Evolutionary conservation across 176 grass and related monocot species (phyloP).

Genomic region (Carex myosuroides): DNA sequence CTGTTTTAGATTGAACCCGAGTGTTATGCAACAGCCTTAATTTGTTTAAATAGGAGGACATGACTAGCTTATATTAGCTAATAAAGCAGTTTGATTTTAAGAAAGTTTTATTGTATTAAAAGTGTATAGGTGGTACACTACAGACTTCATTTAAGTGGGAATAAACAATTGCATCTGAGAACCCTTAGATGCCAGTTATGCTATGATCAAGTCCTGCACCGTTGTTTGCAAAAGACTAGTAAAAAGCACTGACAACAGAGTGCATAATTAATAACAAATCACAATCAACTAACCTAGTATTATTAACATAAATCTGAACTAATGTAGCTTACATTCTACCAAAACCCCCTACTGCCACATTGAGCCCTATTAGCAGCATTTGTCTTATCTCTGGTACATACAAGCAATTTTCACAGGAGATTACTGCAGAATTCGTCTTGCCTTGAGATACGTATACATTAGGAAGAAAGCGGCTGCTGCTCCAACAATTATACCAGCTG

Average conservation of each 20-base stretch:
- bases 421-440: slow-evolving; percentile 70
- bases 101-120: not conserved
- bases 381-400: not conserved
- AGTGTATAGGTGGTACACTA: not conserved
- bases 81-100: not conserved
- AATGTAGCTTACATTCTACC: not conserved
- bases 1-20: not conserved
- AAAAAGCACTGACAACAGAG: too few species aligned
- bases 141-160: not conserved
- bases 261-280: not conserved
- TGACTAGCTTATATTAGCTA: not conserved
- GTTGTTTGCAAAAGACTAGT: not conserved
- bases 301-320: not conserved
- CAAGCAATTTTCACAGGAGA: not conserved
- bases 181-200: not conserved
- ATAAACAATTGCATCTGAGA: not conserved
- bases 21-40: not conserved
- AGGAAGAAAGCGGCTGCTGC: slow-evolving; percentile 74
- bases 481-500: slow-evolving; percentile 77
- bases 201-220: not conserved
- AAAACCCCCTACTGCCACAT: not conserved
- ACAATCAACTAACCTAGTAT: not conserved
- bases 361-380: not conserved
- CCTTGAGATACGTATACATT: slow-evolving; percentile 72
- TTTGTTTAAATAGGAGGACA: not conserved